These are phyloP conservation scores for Talaromyces albobiverticillius DNA, from an alignment of 2,329 filamentous ascomycete species.

Conservation along the genomic window DNA sequence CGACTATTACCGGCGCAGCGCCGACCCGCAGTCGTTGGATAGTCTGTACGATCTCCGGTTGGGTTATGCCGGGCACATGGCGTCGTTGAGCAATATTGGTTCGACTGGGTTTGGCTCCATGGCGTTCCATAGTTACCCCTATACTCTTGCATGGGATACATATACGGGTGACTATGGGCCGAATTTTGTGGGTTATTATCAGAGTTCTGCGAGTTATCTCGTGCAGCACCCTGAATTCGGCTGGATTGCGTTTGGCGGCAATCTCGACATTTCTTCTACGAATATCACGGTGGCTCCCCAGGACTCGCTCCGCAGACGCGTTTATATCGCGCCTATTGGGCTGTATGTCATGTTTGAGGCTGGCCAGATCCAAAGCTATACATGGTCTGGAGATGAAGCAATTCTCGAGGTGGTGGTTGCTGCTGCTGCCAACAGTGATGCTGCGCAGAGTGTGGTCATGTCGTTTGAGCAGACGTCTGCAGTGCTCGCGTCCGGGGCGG, in stretches of 20 bases:
- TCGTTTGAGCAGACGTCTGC: neutral
- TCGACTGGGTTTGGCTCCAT: conserved; percentile 53
- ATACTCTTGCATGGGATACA: conserved; percentile 56
- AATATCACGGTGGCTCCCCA: conserved; percentile 17
- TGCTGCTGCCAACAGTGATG: neutral
- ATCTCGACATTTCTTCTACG: conserved; percentile 23
- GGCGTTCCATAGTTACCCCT: conserved; percentile 58
- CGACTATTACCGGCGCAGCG: conserved; percentile 44
- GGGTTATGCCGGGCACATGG: conserved; percentile 54
- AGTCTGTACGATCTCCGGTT: conserved; percentile 53
- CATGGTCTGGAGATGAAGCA: neutral
- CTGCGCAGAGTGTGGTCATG: neutral
- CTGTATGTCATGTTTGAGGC: conserved; percentile 19
- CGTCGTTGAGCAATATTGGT: conserved; percentile 56
- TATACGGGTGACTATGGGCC: conserved; percentile 59
- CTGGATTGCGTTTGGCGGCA: conserved; percentile 51
- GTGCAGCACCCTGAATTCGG: conserved; percentile 46
- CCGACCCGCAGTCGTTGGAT: conserved; percentile 30
- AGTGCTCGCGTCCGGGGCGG: neutral
- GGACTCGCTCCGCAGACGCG: conserved; percentile 19
- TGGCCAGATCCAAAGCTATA: conserved; percentile 6
- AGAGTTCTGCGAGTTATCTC: conserved; percentile 53
- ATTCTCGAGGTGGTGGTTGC: neutral
- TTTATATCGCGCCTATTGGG: conserved; percentile 19
- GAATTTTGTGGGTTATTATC: conserved; percentile 51